phyloP scores from a whole-genome alignment of 2,329 filamentous ascomycete species.

The Sporothrix euskadiensis region DNA sequence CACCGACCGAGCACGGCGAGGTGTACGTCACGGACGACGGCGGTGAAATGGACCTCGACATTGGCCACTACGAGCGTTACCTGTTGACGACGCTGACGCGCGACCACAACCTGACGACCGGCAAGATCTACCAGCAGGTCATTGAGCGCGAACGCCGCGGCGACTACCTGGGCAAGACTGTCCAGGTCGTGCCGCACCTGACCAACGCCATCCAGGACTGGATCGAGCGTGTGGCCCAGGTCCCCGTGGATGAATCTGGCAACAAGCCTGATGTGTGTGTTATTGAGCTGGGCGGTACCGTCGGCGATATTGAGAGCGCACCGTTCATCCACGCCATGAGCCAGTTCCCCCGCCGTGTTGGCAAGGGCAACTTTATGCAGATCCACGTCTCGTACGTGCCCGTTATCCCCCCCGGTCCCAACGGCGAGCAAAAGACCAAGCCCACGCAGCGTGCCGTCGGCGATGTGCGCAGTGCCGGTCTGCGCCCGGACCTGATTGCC shows the following conservation, averaged over 20 bases:
- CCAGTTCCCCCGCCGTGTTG: constrained; percentile 71
- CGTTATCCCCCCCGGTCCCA: constrained; percentile 45
- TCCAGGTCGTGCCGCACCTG: constrained; percentile 83
- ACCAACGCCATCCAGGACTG: constrained; percentile 90
- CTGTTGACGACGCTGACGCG: constrained; percentile 77
- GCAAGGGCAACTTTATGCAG: constrained; percentile 78
- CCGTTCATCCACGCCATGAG: constrained; percentile 86
- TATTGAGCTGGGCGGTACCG: constrained; percentile 64
- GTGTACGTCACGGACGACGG: constrained; percentile 85
- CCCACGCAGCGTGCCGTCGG: constrained; percentile 91
- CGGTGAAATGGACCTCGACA: constrained; percentile 62
- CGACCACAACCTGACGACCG: constrained; percentile 96
- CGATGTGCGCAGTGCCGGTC: constrained; percentile 76
- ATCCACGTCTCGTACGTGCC: constrained; percentile 91
- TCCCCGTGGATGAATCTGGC: constrained; percentile 82
- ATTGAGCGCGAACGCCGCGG: constrained; percentile 66
- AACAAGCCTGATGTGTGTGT: constrained; percentile 90
- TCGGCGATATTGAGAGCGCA: constrained; percentile 80
- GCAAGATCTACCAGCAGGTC: constrained; percentile 91
- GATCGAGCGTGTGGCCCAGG: constrained; percentile 81
- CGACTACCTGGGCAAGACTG: constrained; percentile 84
- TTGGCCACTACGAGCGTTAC: constrained; percentile 65
- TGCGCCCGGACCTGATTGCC: constrained; percentile 79
- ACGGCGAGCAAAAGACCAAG: constrained; percentile 88
- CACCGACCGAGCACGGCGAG: constrained; percentile 68